Conservation (phyloP, 805 yeast genomes). For the Kurtzmaniella cleridarum region DNA sequence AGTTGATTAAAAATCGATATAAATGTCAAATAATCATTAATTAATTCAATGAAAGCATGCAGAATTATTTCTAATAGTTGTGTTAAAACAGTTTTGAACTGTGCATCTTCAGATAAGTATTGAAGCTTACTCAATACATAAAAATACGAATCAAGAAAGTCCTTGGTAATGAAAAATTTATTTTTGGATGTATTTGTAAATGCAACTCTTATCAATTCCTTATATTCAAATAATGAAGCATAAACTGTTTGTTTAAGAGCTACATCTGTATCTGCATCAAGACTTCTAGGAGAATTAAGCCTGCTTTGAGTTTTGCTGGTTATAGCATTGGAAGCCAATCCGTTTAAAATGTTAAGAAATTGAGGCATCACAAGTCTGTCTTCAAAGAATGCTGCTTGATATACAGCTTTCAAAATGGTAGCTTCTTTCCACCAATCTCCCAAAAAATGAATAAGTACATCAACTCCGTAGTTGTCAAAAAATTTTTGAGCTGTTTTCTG, state of each 20-base stretch:
- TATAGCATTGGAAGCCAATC: slow-evolving; percentile 26
- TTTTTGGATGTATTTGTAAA: too few relatives aligned
- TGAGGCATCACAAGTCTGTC: slow-evolving; percentile 38
- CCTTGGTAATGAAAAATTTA: too few relatives aligned
- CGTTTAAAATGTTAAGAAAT: slow-evolving; percentile 32
- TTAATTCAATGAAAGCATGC: slow-evolving; percentile 26
- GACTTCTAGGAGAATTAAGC: too few relatives aligned
- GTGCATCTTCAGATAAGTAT: too few relatives aligned
- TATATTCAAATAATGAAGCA: too few relatives aligned
- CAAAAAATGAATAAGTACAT: slow-evolving; percentile 40
- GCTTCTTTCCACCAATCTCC: slow-evolving; percentile 46
- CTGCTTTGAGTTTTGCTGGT: slow-evolving; percentile 5
- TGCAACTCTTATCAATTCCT: too few relatives aligned
- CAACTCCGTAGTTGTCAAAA: slow-evolving; percentile 44
- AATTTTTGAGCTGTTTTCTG: slow-evolving; percentile 44
- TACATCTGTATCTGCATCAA: too few relatives aligned
- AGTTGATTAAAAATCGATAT: slow-evolving; percentile 19
- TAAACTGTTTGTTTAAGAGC: too few relatives aligned
- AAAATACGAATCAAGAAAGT: too few relatives aligned
- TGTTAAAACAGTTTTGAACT: too few relatives aligned
- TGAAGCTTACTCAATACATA: too few relatives aligned
- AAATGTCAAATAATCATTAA: slow-evolving; percentile 24
- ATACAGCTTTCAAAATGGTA: slow-evolving; percentile 35
- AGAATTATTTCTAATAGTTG: slow-evolving; percentile 16
- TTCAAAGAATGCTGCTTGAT: not conserved